These are phyloP conservation scores for Quercus wislizeni DNA, from an alignment of 306 rosid genomes.

Conservation along the genomic window DNA sequence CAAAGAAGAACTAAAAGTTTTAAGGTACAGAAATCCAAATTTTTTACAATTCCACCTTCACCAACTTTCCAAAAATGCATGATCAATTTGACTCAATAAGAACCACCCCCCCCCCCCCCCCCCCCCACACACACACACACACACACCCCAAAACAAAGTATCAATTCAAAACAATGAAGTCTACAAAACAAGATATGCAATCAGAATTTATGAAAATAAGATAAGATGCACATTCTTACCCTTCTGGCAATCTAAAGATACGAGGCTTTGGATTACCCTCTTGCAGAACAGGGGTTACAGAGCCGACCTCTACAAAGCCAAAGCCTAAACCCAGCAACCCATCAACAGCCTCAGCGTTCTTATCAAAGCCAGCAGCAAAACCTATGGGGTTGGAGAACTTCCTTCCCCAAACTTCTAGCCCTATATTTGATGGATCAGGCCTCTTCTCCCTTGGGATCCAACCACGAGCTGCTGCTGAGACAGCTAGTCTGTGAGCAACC, in stretches of 20 bases:
- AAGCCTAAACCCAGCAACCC: constrained; percentile 90
- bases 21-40: constrained; percentile 7
- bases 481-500: constrained; percentile 76
- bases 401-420: constrained; percentile 96
- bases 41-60: constrained; percentile 11
- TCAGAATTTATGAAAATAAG: constrained; percentile 24
- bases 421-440: constrained; percentile 61
- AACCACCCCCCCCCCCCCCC: no score
- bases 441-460: constrained; percentile 99
- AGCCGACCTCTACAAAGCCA: constrained; percentile 97
- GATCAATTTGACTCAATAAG: constrained; percentile 4
- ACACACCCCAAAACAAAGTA: neutral
- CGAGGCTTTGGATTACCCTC: constrained; percentile 98
- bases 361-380: constrained; percentile 99
- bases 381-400: constrained; percentile 93
- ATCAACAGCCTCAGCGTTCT: constrained; percentile 90
- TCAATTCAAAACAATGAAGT: neutral
- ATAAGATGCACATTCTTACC: constrained; percentile 44
- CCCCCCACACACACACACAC: no score
- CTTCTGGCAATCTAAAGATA: constrained; percentile 78
- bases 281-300: constrained; percentile 94
- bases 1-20: neutral
- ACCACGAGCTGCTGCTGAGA: constrained; percentile 92
- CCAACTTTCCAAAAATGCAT: constrained; percentile 7
- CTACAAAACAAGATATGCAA: neutral